Percentiles rank a stretch among this genome's conserved stretches.
phyloP scores from a whole-genome alignment of 2,329 filamentous ascomycete species.

The Arachnomyces sp. region DNA sequence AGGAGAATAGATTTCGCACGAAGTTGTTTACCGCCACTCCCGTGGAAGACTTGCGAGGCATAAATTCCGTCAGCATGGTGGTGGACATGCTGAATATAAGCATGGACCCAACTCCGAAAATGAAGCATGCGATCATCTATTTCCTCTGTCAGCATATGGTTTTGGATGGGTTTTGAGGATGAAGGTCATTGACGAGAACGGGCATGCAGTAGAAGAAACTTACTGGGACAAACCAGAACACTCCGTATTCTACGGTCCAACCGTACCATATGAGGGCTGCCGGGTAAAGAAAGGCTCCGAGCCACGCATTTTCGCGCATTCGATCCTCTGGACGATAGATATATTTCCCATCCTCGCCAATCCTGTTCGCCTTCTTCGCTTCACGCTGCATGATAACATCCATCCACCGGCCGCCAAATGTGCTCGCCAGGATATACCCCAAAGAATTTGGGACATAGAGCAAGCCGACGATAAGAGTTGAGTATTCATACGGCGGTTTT shows the following conservation, averaged over 20 bases:
- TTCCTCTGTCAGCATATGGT: slow-evolving; percentile 6
- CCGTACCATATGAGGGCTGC: slow-evolving; percentile 65
- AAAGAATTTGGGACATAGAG: slow-evolving; percentile 68
- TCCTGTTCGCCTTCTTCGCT: slow-evolving; percentile 60
- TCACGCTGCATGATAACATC: slow-evolving; percentile 73
- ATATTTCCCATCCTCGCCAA: slow-evolving; percentile 57
- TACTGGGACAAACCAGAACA: slow-evolving; percentile 54
- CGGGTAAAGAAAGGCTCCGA: slow-evolving; percentile 63
- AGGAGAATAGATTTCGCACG: slow-evolving; percentile 67
- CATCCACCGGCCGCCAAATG: slow-evolving; percentile 68
- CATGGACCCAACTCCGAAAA: slow-evolving; percentile 72
- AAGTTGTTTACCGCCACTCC: slow-evolving; percentile 79
- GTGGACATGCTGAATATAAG: slow-evolving; percentile 65
- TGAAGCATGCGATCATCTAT: slow-evolving; percentile 55
- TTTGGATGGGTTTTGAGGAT: slow-evolving; percentile 20
- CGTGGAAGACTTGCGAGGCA: slow-evolving; percentile 60
- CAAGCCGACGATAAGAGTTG: slow-evolving; percentile 60
- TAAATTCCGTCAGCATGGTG: slow-evolving; percentile 80
- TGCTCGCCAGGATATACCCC: slow-evolving; percentile 61
- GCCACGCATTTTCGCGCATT: slow-evolving; percentile 73
- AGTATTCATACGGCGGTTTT: slow-evolving; percentile 57
- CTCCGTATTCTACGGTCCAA: slow-evolving; percentile 58
- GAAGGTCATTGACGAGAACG: slow-evolving; percentile 1
- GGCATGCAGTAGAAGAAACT: slow-evolving; percentile 16
- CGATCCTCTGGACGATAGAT: slow-evolving; percentile 69